Base-by-base conservation (phyloP, 495 filamentous ascomycete species). In the Rhypophila decipiens region DNA sequence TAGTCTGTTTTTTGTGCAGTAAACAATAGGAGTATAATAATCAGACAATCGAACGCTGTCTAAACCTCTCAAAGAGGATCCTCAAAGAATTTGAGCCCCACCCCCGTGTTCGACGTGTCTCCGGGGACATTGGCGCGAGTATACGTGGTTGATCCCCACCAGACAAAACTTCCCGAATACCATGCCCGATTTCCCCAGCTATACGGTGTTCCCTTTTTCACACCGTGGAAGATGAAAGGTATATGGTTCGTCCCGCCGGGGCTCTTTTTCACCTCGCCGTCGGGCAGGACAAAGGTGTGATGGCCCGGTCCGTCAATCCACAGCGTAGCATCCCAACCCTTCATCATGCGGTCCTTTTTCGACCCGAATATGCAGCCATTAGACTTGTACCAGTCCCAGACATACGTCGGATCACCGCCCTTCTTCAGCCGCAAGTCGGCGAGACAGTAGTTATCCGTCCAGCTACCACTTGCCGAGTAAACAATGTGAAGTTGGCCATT, bases 351-450 rank as follows among this genome's bases (percentile, higher is more conserved):
- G 9, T 51, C 48, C 41, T 45, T 27, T 18, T 45, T 41, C 21
- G 41, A 44, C 15, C 48, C 48, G 35, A 51, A 51, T 18, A 51
- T 19, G 24, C 48, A 51, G 8, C 48, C 48, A 24, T 51, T 51
- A 4, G 41, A 44, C 41, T 51, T 51, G 36, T 51, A 51, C 48
- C 48, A 51, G 33, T 51, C 48, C 48, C 48, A 51, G 10, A 51
- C 48, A 22, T 51, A 2, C n/a, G 15, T 39, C 41, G 48, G 42
- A 24, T 51, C 48, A 9, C 48, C 48, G 13, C 48, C 48, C 41
- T 44, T 44, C 2, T 33, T 27, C 22, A 51, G 48, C 18, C 48
- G 17, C 34, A 51, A 18, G 24, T 51, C 48, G 7, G 48, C 48
- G 13, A 51, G 48, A 24, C 48, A 51, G 42, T 51, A 51, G 21